Percentiles rank a stretch among this genome's conserved stretches.
phyloP scores from a whole-genome alignment of 106 monocot genomes.

The Allium cepa region DNA sequence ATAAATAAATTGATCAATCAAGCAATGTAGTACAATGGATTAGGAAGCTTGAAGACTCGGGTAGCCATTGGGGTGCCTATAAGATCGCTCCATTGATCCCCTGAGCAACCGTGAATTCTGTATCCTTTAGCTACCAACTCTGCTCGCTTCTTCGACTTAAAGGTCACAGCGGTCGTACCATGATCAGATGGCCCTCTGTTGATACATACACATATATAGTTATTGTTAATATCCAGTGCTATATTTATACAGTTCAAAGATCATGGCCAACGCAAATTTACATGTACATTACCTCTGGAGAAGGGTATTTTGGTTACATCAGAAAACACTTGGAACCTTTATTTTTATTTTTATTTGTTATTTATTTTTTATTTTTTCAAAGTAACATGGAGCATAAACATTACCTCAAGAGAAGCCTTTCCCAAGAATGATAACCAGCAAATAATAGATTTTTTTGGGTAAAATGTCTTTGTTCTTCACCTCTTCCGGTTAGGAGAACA shows the following conservation, averaged over 20 bases:
- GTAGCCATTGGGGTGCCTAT: conserved; percentile 11
- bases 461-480: conserved; percentile 22
- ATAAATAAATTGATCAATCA: background rate
- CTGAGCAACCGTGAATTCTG: conserved; percentile 20
- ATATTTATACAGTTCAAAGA: too few species aligned
- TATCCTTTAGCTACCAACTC: conserved; percentile 15
- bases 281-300: too few species aligned
- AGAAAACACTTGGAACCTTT: too few species aligned
- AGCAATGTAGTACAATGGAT: conserved; percentile 18
- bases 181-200: conserved; percentile 4
- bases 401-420: conserved; percentile 40
- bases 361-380: too few species aligned
- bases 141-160: conserved; percentile 13
- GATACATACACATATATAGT: too few species aligned
- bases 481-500: conserved; percentile 34
- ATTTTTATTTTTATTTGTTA: too few species aligned
- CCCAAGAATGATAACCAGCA: conserved; percentile 40
- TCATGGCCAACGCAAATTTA: too few species aligned
- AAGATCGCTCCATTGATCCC: conserved; percentile 20
- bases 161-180: conserved; percentile 1
- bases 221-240: too few species aligned
- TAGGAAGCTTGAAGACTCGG: conserved; percentile 15
- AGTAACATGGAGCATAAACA: background rate
- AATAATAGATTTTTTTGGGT: conserved; percentile 31
- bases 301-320: too few species aligned